A percentile compares a stretch with the other conserved stretches of the same genome.
Evolutionary conservation across 805 yeast species (phyloP).

Genomic region (Diddensiella transvaalensis): DNA sequence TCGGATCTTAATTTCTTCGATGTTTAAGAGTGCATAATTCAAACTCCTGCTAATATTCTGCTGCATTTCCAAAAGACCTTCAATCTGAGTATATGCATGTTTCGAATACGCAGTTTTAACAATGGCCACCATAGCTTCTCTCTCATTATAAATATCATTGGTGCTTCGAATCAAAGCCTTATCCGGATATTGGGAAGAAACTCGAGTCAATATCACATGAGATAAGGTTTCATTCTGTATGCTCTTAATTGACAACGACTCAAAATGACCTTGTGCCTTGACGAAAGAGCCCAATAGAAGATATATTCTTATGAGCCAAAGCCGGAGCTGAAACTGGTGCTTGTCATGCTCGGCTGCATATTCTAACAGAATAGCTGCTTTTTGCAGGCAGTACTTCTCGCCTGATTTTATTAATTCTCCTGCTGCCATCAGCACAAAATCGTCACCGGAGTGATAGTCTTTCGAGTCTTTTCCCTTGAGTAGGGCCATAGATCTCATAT

Average conservation of each 20-base stretch:
- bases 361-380: constrained; percentile 56
- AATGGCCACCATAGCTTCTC: constrained; percentile 48
- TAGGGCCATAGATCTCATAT: constrained; percentile 38
- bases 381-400: constrained; percentile 32
- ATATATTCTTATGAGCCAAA: constrained; percentile 70
- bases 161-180: constrained; percentile 39
- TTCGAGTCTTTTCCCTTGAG: constrained; percentile 46
- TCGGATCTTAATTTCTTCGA: constrained; percentile 29
- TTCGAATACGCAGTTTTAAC: constrained; percentile 53
- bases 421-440: constrained; percentile 56
- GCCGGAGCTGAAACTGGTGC: constrained; percentile 66
- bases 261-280: constrained; percentile 50
- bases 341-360: constrained; percentile 51
- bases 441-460: constrained; percentile 71
- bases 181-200: constrained; percentile 45
- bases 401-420: constrained; percentile 32
- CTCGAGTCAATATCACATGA: constrained; percentile 48
- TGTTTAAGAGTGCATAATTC: constrained; percentile 30
- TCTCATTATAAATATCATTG: constrained; percentile 50
- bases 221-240: constrained; percentile 69
- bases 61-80: constrained; percentile 62
- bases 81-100: constrained; percentile 60
- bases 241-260: constrained; percentile 60
- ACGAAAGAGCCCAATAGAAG: constrained; percentile 52
- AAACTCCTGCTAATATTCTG: constrained; percentile 49